Base-by-base conservation (phyloP, 148 eudicot species). In the Euryodendron excelsum region DNA sequence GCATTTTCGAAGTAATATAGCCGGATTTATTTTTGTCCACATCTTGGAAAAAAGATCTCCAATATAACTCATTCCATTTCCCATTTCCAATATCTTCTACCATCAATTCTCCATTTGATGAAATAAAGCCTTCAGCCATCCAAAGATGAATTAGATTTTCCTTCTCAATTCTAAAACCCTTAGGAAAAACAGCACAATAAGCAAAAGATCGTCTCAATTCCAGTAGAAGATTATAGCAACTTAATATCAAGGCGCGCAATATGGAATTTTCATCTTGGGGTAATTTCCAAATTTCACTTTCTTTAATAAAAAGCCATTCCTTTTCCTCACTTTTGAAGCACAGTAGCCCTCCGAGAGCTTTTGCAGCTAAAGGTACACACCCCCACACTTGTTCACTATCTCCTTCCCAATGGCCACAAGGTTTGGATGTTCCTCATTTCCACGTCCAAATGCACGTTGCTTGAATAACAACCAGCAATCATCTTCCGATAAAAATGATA, bases 311-410 rank as follows among this genome's bases (percentile, higher is more conserved):
- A 36, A 36, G 47, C 71, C 71, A 67, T 1, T 67, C 71, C 0
- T 39, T 36, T 25, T 67, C 71, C 13, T 67, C 48, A 4, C 48
- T 18, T 67, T 67, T 67, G 14, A 21, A 36, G 71, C 27, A 12
- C 50, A 67, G 1, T 14, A 67, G 13, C 27, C 71, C 28, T 36
- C 71, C 71, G 0, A 67, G 48, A 11, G 71, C 18, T 15, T 20
- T 67, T 20, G 71, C 71, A 20, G 48, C 71, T 67, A 67, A 67
- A 36, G 71, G 71, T n/a, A n/a, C 23, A 67, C 64, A 27, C 64
- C 33, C 10, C 31, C 15, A 27, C 64, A 60, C 14, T 15, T 60
- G 31, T 23, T 27, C 21, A 31, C 68, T 13, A 30, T 31, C 39
- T 63, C 44, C 0, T 39, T 39, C 44, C 44, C 44, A 7, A 39